Evolutionary conservation across 202 grass and related monocot genomes (phyloP).

Genomic region (Musa balbisiana): DNA sequence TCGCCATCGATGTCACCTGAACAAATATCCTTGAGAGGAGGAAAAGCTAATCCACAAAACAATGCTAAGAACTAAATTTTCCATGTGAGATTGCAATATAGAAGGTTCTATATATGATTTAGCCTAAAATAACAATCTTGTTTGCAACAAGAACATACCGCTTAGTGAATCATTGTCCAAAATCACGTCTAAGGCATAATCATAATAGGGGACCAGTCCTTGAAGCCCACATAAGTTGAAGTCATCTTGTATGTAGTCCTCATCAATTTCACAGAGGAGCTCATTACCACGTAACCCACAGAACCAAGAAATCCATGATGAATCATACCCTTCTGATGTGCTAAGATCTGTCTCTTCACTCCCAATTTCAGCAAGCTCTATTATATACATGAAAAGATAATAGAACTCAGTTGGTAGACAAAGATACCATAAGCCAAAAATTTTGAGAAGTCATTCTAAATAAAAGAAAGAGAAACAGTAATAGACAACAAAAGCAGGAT

Average conservation of each 20-base stretch:
- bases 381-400: background rate
- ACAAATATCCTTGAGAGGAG: background rate
- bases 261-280: conserved; percentile 40
- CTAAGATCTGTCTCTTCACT: conserved; percentile 46
- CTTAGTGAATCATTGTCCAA: conserved; percentile 32
- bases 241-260: conserved; percentile 43
- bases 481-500: too few species aligned
- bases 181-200: conserved; percentile 42
- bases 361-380: conserved; percentile 28
- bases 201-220: conserved; percentile 31
- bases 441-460: too few species aligned
- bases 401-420: background rate
- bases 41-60: background rate
- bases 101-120: too few species aligned
- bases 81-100: too few species aligned
- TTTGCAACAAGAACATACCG: conserved; percentile 4
- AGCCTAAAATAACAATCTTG: too few species aligned
- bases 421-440: too few species aligned
- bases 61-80: background rate
- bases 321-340: conserved; percentile 36
- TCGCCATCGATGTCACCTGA: conserved; percentile 4
- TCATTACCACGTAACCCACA: conserved; percentile 43
- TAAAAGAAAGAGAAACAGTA: too few species aligned
- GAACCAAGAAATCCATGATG: conserved; percentile 48
- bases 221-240: conserved; percentile 44